These are phyloP conservation scores for Pseudocercospora crystallina DNA, from an alignment of 2,329 filamentous ascomycete species.

Conservation along the genomic window DNA sequence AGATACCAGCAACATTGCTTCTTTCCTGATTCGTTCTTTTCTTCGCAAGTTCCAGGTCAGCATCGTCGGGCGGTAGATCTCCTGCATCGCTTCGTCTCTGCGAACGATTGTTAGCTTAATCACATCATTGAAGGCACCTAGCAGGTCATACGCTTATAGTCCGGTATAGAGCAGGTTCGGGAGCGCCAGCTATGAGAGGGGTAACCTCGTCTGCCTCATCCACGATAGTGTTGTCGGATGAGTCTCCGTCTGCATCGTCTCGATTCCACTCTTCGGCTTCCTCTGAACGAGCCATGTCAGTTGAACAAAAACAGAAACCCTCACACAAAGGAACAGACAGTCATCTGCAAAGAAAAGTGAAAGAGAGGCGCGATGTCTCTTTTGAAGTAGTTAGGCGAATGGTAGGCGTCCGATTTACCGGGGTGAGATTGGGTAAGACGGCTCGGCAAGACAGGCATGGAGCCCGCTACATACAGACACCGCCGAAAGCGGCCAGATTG, in stretches of 20 bases:
- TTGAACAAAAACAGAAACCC: not conserved
- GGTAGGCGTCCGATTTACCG: too few species aligned
- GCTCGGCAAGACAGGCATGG: too few species aligned
- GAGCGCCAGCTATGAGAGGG: slow-evolving; percentile 15
- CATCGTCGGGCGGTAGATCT: slow-evolving; percentile 24
- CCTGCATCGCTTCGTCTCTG: slow-evolving; percentile 20
- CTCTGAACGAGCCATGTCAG: slow-evolving; percentile 5
- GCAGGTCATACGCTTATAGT: slow-evolving; percentile 21
- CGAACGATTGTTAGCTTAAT: not conserved
- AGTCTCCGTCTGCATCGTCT: too few species aligned
- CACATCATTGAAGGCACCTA: not conserved
- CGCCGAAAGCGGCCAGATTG: too few species aligned
- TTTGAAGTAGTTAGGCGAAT: too few species aligned
- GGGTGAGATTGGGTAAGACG: too few species aligned
- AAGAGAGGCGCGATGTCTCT: not conserved
- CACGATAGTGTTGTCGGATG: slow-evolving; percentile 3
- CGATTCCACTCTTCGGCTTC: slow-evolving; percentile 5
- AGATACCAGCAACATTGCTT: slow-evolving; percentile 20
- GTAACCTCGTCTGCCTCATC: slow-evolving; percentile 10
- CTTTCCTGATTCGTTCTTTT: slow-evolving; percentile 1
- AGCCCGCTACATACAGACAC: too few species aligned
- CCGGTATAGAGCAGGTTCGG: slow-evolving; percentile 18
- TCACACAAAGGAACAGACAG: not conserved
- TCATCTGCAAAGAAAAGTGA: not conserved
- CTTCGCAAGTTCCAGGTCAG: slow-evolving; percentile 22